Percentiles rank a stretch among this genome's conserved stretches.
Evolutionary conservation across 768 basidiomycete species (phyloP).

Genomic region (Leccinum arenicola): DNA sequence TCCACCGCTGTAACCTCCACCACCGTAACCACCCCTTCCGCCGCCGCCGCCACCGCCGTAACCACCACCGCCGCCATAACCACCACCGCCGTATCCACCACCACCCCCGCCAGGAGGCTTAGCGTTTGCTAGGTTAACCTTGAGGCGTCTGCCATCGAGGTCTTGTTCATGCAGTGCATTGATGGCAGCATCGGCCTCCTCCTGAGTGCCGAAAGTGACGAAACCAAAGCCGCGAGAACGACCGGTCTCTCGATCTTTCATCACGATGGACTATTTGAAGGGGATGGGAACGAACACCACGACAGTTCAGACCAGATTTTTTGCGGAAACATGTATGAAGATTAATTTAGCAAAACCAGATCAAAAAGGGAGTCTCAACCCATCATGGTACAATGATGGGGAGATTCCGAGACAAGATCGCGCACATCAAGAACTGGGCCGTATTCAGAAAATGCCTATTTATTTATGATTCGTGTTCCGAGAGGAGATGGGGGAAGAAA

Average conservation of each 20-base stretch:
- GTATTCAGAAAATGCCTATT: constrained; percentile 41
- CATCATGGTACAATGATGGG: constrained; percentile 31
- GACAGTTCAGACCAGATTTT: constrained; percentile 7
- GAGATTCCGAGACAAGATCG: constrained; percentile 31
- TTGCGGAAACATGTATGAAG: constrained; percentile 22
- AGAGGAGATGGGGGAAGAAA: constrained; percentile 7
- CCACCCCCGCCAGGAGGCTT: constrained; percentile 26
- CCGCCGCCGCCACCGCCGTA: background rate
- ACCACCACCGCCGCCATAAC: constrained; percentile 4
- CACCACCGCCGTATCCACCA: constrained; percentile 4
- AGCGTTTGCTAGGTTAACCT: constrained; percentile 43
- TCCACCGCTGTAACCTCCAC: constrained; percentile 11
- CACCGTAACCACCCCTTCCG: background rate
- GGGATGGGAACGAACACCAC: constrained; percentile 6
- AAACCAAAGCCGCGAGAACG: constrained; percentile 60
- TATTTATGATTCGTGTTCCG: background rate
- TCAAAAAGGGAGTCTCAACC: constrained; percentile 25
- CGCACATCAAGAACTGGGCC: constrained; percentile 52
- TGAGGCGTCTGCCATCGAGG: constrained; percentile 52
- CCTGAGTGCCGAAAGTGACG: constrained; percentile 36
- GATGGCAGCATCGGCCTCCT: constrained; percentile 47
- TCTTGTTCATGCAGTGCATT: constrained; percentile 46
- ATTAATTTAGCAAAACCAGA: constrained; percentile 25
- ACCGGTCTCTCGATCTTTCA: constrained; percentile 54
- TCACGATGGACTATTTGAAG: constrained; percentile 31